A percentile compares a stretch with the other conserved stretches of the same genome.
Evolutionary conservation across 176 grass and related monocot genomes (phyloP).

Genomic region (Stipa capillata): DNA sequence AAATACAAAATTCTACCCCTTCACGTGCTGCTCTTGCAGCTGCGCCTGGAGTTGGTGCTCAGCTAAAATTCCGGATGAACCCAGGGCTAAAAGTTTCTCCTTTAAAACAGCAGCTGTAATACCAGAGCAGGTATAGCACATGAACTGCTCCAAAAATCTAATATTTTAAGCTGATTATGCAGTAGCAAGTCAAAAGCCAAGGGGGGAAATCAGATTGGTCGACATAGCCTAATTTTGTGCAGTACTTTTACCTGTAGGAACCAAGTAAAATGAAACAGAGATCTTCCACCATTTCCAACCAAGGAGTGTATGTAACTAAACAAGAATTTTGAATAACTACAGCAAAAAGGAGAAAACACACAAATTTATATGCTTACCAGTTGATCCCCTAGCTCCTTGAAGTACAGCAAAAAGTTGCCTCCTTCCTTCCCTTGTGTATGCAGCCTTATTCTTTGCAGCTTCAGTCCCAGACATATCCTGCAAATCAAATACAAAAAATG

Average conservation of each 20-base stretch:
- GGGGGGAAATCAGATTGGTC: neutral
- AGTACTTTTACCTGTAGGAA: neutral
- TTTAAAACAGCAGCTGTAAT: too few species aligned
- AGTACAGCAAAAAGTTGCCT: too few species aligned
- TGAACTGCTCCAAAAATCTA: neutral
- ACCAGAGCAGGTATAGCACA: neutral
- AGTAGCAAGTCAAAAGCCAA: neutral
- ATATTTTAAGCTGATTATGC: neutral
- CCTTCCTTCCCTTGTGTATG: too few species aligned
- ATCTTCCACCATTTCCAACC: neutral
- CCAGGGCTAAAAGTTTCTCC: too few species aligned
- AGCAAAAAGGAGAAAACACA: neutral
- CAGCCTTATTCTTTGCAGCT: too few species aligned
- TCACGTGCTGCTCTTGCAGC: too few species aligned
- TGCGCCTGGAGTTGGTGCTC: too few species aligned
- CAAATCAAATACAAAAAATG: constrained; percentile 38
- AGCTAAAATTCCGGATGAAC: too few species aligned
- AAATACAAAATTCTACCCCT: too few species aligned
- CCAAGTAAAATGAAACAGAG: neutral
- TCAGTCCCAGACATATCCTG: too few species aligned
- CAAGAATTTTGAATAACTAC: neutral
- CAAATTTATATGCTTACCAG: constrained; percentile 35
- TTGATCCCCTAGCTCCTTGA: constrained; percentile 92
- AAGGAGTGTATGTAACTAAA: neutral
- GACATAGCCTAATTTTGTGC: neutral